Conservation (phyloP, 2,329 filamentous ascomycete species). For the Fusarium nelsonii region DNA sequence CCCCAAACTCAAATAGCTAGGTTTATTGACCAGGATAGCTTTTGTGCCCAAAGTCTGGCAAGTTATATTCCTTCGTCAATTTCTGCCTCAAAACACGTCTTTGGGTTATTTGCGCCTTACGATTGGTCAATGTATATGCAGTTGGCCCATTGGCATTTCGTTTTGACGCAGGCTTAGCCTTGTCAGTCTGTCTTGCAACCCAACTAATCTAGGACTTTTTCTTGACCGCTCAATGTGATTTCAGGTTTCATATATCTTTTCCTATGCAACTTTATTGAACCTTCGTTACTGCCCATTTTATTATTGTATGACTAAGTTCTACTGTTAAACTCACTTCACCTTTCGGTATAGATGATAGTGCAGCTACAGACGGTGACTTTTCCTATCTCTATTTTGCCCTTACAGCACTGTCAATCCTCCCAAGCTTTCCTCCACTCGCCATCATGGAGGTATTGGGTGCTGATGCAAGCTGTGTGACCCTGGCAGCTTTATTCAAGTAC, state of each 20-base stretch:
- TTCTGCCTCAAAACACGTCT: too few relatives aligned
- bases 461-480: not conserved
- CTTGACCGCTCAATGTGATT: not conserved
- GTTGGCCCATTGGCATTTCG: not conserved
- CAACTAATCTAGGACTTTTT: accelerated
- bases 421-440: too few relatives aligned
- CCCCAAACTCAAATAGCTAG: too few relatives aligned
- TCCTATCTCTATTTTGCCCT: not conserved
- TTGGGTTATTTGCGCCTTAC: accelerated
- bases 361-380: too few relatives aligned
- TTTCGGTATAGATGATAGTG: too few relatives aligned
- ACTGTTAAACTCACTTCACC: too few relatives aligned
- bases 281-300: too few relatives aligned
- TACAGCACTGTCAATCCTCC: too few relatives aligned
- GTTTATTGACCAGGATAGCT: too few relatives aligned
- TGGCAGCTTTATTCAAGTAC: not conserved
- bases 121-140: not conserved
- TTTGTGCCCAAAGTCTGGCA: not conserved
- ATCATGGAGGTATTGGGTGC: not conserved
- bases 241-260: accelerated
- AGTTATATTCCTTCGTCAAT: not conserved
- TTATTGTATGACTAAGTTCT: too few relatives aligned
- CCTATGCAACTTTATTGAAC: not conserved
- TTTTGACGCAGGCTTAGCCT: not conserved
- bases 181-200: not conserved